Base-by-base conservation (phyloP, 2,329 filamentous ascomycete genomes). In the Raffaelea albimanens region DNA sequence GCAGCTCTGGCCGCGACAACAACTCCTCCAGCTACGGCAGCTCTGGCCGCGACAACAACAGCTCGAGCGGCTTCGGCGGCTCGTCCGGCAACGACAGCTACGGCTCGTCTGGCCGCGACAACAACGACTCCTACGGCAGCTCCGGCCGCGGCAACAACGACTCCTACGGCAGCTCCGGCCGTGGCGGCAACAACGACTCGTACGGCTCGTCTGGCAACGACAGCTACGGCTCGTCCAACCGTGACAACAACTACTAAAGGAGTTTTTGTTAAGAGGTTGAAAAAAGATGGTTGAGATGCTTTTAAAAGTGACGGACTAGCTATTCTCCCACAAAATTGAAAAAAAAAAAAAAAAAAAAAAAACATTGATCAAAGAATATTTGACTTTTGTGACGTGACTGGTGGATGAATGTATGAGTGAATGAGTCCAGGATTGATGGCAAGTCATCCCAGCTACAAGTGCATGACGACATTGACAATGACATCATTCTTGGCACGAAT, bases 241-340 rank as follows among this genome's bases (percentile, higher is more conserved):
- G 9, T 18, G 40, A 44, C 49, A 44, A 40, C 48, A 45, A 51
- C 46, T 52, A 50, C 46, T 53, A 52, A 44, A 5, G 19, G 4
- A 19, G 7, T 13, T 14, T 18, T 29, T 19, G 33, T 18, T 9
- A 14, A 31, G 38, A 25, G 18, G 18, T 31, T 2, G 31, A 13
- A 21, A 40, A 40, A 45, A 45, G 25, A 45, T n/a, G 16, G 31
- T 34, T 34, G 31, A 22, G n/a, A n/a, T n/a, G n/a, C n/a, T n/a
- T n/a, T n/a, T n/a, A n/a, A n/a, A n/a, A n/a, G n/a, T n/a, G n/a
- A n/a, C n/a, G n/a, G n/a, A n/a, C n/a, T n/a, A n/a, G n/a, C n/a
- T n/a, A n/a, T n/a, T n/a, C n/a, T n/a, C n/a, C n/a, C n/a, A n/a
- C n/a, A n/a, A n/a, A n/a, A n/a, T 29, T 29, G 25, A 29, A 29